Percentiles rank a stretch among this genome's conserved stretches.
phyloP scores from a whole-genome alignment of 2,329 filamentous ascomycete species.

The Macrophomina pseudophaseolina region DNA sequence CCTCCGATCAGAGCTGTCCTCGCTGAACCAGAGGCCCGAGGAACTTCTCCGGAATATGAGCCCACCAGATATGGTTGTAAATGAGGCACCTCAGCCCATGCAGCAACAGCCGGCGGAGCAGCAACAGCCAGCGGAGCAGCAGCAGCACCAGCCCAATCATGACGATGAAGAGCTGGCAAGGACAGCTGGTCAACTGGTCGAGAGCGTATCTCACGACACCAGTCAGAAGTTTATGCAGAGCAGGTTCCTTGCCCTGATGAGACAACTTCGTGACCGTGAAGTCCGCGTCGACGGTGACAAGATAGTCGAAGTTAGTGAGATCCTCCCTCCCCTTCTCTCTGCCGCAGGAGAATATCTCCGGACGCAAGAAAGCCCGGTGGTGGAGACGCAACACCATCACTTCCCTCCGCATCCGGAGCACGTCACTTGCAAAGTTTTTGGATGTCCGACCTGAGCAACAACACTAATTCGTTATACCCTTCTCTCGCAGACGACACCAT shows the following conservation, averaged over 20 bases:
- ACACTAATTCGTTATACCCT: constrained; percentile 1
- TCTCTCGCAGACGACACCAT: constrained; percentile 15
- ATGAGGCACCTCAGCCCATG: not conserved
- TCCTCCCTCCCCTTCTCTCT: constrained; percentile 10
- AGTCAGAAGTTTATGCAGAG: constrained; percentile 79
- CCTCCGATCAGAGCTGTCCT: constrained; percentile 3
- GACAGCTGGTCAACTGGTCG: constrained; percentile 73
- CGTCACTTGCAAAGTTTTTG: constrained; percentile 25
- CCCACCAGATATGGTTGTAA: not conserved
- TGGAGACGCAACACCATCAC: constrained; percentile 17
- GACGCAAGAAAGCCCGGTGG: not conserved
- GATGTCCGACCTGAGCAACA: constrained; percentile 6
- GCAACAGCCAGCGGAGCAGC: constrained; percentile 8
- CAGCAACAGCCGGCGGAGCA: constrained; percentile 3
- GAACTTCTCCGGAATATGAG: constrained; percentile 10
- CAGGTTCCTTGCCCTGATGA: constrained; percentile 77
- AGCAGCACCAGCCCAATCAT: constrained; percentile 30
- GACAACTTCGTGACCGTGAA: constrained; percentile 72
- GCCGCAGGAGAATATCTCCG: constrained; percentile 12
- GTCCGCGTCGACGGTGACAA: constrained; percentile 74
- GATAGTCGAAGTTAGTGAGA: constrained; percentile 59
- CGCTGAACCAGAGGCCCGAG: constrained; percentile 11
- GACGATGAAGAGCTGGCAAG: constrained; percentile 72
- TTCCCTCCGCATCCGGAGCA: constrained; percentile 6
- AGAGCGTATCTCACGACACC: constrained; percentile 70